Evolutionary conservation across 2,329 filamentous ascomycete species (phyloP).

Genomic region (Colletotrichum tofieldiae): DNA sequence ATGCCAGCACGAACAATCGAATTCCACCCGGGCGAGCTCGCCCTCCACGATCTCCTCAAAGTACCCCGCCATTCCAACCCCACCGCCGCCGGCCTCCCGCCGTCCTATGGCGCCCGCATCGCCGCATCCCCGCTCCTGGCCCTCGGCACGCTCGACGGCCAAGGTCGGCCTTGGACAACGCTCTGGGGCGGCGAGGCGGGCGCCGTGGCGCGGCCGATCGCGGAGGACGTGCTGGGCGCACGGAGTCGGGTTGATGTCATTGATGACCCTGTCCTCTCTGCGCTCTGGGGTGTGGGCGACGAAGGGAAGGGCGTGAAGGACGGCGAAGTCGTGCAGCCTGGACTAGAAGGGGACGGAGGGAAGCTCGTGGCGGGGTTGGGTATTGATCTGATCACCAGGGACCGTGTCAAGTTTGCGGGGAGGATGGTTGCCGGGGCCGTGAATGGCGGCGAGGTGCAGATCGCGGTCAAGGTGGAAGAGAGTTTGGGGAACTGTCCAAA

Average conservation of each 20-base stretch:
- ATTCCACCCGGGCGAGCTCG: conserved; percentile 78
- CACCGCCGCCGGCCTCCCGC: conserved; percentile 74
- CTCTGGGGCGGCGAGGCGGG: conserved; percentile 83
- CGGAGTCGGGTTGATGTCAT: conserved; percentile 71
- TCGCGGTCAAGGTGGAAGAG: conserved; percentile 80
- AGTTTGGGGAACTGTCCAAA: conserved; percentile 90
- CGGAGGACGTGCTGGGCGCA: conserved; percentile 75
- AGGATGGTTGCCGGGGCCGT: conserved; percentile 77
- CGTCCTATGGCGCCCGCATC: conserved; percentile 73
- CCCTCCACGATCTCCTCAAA: conserved; percentile 75
- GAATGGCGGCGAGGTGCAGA: conserved; percentile 59
- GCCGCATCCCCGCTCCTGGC: conserved; percentile 78
- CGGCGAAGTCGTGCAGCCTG: conserved; percentile 53
- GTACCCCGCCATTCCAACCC: conserved; percentile 76
- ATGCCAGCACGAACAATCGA: conserved; percentile 50
- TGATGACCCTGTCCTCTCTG: conserved; percentile 79
- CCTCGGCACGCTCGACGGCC: conserved; percentile 78
- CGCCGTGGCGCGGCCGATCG: conserved; percentile 73
- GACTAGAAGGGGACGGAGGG: conserved; percentile 54
- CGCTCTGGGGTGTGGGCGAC: conserved; percentile 69
- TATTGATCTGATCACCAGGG: conserved; percentile 77
- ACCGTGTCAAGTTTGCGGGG: conserved; percentile 82
- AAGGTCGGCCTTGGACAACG: conserved; percentile 81
- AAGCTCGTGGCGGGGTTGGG: conserved; percentile 68
- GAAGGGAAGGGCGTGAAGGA: conserved; percentile 55